Conservation (phyloP, 2,329 filamentous ascomycete species). For the Arthrobotrys pseudoclavata region DNA sequence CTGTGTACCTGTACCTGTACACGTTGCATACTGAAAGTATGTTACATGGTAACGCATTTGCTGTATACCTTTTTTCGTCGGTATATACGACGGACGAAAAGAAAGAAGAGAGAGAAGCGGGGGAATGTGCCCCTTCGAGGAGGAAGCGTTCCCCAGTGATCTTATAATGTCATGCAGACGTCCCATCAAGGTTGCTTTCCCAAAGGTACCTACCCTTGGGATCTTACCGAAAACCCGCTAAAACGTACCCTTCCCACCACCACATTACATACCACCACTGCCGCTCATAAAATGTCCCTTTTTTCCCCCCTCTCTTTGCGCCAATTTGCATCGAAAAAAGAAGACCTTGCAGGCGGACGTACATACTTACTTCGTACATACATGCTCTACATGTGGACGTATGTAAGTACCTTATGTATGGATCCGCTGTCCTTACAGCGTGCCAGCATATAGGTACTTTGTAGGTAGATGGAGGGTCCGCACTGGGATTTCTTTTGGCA, state of each 20-base stretch:
- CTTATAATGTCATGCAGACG: conserved; percentile 60
- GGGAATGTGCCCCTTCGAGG: conserved; percentile 9
- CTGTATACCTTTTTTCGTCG: not conserved
- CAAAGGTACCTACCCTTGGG: conserved; percentile 53
- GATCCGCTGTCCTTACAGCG: not conserved
- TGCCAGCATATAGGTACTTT: conserved; percentile 2
- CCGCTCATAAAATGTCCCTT: conserved; percentile 37
- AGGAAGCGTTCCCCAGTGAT: conserved; percentile 43
- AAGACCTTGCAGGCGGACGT: conserved; percentile 16
- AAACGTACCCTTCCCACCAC: conserved; percentile 48
- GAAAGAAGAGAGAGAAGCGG: not conserved
- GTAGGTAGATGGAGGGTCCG: not conserved
- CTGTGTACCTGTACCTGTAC: not conserved
- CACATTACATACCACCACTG: conserved; percentile 5
- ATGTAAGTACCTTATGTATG: conserved; percentile 1
- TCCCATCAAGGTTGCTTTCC: conserved; percentile 58
- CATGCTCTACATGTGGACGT: not conserved
- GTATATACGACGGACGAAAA: conserved; percentile 14
- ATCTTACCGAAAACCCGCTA: conserved; percentile 59
- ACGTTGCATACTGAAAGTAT: not conserved
- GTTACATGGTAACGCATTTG: not conserved
- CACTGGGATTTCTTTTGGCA: no score
- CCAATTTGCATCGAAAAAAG: conserved; percentile 44
- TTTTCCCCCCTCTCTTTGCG: conserved; percentile 17
- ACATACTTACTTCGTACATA: not conserved